phyloP scores from a whole-genome alignment of 306 rosid species.

The Acmispon strigosus region DNA sequence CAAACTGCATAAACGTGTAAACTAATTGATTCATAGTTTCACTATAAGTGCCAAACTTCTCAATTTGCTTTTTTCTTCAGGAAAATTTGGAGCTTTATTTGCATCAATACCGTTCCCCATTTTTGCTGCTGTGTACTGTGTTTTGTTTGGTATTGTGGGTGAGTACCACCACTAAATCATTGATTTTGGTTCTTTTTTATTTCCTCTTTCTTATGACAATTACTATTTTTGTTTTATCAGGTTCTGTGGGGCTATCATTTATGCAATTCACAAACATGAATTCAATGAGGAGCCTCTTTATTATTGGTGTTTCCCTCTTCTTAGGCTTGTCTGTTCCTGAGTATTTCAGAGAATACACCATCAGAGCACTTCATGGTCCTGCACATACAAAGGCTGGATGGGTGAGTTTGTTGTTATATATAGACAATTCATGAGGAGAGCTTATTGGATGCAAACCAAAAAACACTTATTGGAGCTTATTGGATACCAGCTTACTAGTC shows the following conservation, averaged over 20 bases:
- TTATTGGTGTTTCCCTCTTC: conserved; percentile 75
- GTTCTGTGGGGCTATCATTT: conserved; percentile 92
- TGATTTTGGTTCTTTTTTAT: not conserved
- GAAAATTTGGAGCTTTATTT: conserved; percentile 90
- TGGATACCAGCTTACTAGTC: no score
- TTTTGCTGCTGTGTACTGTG: conserved; percentile 88
- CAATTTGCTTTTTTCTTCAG: conserved; percentile 33
- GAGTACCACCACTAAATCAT: conserved; percentile 2
- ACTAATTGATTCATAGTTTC: not conserved
- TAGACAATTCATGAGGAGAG: no score
- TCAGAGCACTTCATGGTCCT: conserved; percentile 73
- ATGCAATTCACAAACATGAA: conserved; percentile 99
- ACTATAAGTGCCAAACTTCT: not conserved
- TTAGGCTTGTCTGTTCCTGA: conserved; percentile 84
- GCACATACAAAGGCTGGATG: conserved; percentile 91
- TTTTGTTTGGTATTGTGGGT: conserved; percentile 93
- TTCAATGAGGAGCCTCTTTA: conserved; percentile 92
- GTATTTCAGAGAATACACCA: conserved; percentile 74
- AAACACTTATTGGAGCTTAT: no score
- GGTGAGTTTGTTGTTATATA: conserved; percentile 45
- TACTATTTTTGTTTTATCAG: conserved; percentile 32
- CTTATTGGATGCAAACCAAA: no score
- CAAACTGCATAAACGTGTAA: not conserved
- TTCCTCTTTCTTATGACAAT: conserved; percentile 12
- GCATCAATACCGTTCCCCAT: conserved; percentile 95